Evolutionary conservation across 805 yeast species (phyloP).

Genomic region (Millerozyma miso): DNA sequence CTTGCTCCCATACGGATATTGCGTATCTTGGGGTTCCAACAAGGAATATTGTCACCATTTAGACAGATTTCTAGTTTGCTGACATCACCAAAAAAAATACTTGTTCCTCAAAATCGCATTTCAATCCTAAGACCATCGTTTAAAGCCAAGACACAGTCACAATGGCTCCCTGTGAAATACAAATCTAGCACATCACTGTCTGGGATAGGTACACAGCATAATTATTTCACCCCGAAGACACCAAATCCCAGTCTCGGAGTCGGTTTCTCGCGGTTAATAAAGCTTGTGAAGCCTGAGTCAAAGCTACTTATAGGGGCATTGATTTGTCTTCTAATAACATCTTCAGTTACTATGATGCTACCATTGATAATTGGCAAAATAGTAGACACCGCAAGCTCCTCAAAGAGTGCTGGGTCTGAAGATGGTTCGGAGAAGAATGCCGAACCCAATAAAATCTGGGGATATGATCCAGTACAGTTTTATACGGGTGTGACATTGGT

Average conservation of each 20-base stretch:
- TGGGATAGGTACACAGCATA: neutral
- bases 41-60: neutral
- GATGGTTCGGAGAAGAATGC: neutral
- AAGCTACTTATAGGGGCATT: conserved; percentile 56
- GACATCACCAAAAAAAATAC: neutral
- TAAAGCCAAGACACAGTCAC: neutral
- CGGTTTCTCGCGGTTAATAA: conserved; percentile 9
- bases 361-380: conserved; percentile 86
- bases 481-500: conserved; percentile 56
- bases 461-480: conserved; percentile 61
- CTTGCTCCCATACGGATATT: neutral
- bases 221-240: neutral
- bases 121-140: neutral
- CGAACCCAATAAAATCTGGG: conserved; percentile 30
- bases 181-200: neutral
- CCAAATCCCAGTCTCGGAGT: neutral
- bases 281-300: conserved; percentile 42
- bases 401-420: conserved; percentile 42
- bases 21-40: neutral
- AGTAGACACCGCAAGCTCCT: conserved; percentile 60
- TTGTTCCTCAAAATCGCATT: neutral
- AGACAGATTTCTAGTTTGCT: neutral
- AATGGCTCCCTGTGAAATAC: neutral
- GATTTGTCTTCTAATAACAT: conserved; percentile 58
- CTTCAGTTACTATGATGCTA: conserved; percentile 74